phyloP scores from a whole-genome alignment of 805 yeast genomes.

The Candida railenensis region DNA sequence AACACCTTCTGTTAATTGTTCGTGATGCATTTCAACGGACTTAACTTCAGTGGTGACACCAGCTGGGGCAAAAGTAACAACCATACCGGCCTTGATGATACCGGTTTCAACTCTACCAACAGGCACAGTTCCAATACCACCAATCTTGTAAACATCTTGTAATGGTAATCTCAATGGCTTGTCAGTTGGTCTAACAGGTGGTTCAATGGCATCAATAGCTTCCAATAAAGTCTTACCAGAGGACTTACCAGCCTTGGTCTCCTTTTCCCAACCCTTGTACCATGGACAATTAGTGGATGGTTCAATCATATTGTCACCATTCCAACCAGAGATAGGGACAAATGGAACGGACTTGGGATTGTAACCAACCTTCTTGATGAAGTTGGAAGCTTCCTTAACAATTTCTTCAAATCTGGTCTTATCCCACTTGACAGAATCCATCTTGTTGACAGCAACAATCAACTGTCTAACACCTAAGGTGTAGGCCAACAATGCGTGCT shows the following conservation, averaged over 20 bases:
- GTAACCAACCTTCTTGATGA: slow-evolving; percentile 85
- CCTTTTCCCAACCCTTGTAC: slow-evolving; percentile 85
- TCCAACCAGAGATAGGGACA: slow-evolving; percentile 91
- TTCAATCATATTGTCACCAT: slow-evolving; percentile 93
- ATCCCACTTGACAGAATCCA: slow-evolving; percentile 91
- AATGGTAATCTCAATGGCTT: slow-evolving; percentile 88
- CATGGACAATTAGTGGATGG: slow-evolving; percentile 78
- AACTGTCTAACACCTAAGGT: slow-evolving; percentile 86
- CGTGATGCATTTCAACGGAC: slow-evolving; percentile 89
- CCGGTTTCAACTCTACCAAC: slow-evolving; percentile 95
- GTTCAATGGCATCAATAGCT: slow-evolving; percentile 82
- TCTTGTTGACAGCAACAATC: slow-evolving; percentile 90
- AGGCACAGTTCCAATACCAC: slow-evolving; percentile 91
- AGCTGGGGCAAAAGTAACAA: slow-evolving; percentile 86
- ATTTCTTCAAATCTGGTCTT: slow-evolving; percentile 79
- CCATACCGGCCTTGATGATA: slow-evolving; percentile 88
- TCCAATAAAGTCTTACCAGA: slow-evolving; percentile 82
- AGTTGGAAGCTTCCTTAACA: slow-evolving; percentile 71
- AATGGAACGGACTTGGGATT: slow-evolving; percentile 79
- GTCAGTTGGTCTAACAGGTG: slow-evolving; percentile 78
- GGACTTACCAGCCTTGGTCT: slow-evolving; percentile 65
- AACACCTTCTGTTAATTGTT: slow-evolving; percentile 70
- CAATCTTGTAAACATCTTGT: slow-evolving; percentile 91
- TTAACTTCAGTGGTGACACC: slow-evolving; percentile 88
- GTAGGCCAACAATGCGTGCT: slow-evolving; percentile 88